A percentile compares a stretch with the other conserved stretches of the same genome.
These are phyloP conservation scores for Mortierella claussenii DNA, from an alignment of 192 early-diverging fungal genomes.

Conservation along the genomic window DNA sequence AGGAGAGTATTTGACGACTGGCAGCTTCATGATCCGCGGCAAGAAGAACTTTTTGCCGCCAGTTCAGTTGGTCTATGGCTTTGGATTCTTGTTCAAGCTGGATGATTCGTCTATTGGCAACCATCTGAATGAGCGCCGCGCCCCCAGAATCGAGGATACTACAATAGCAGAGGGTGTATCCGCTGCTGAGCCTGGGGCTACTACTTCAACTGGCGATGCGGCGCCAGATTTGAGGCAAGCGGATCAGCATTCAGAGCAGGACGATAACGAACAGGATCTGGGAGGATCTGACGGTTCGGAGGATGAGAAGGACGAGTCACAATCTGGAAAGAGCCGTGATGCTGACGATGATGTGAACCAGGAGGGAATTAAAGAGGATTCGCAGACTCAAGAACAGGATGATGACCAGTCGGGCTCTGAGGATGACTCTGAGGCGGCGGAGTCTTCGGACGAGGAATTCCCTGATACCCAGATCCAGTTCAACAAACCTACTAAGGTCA, in stretches of 20 bases:
- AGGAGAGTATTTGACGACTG: slow-evolving; percentile 91
- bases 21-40: slow-evolving; percentile 93
- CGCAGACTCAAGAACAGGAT: slow-evolving; percentile 12
- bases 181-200: neutral
- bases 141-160: slow-evolving; percentile 48
- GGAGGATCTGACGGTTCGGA: slow-evolving; percentile 36
- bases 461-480: slow-evolving; percentile 63
- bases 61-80: slow-evolving; percentile 94
- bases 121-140: slow-evolving; percentile 78
- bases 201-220: neutral
- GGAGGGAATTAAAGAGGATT: slow-evolving; percentile 11
- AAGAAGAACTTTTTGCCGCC: slow-evolving; percentile 96
- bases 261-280: slow-evolving; percentile 28
- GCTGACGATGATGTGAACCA: slow-evolving; percentile 7
- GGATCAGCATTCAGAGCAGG: slow-evolving; percentile 14
- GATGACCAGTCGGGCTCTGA: slow-evolving; percentile 39
- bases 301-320: slow-evolving; percentile 37
- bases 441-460: slow-evolving; percentile 61
- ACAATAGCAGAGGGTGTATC: slow-evolving; percentile 36
- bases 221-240: neutral
- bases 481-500: slow-evolving; percentile 18
- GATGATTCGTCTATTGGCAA: slow-evolving; percentile 83
- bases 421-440: slow-evolving; percentile 43
- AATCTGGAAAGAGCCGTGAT: neutral
- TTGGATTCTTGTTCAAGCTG: slow-evolving; percentile 91